A percentile compares a stretch with the other conserved stretches of the same genome.
phyloP scores from a whole-genome alignment of 371 early-diverging fungal genomes.

The Mortierella sp. region DNA sequence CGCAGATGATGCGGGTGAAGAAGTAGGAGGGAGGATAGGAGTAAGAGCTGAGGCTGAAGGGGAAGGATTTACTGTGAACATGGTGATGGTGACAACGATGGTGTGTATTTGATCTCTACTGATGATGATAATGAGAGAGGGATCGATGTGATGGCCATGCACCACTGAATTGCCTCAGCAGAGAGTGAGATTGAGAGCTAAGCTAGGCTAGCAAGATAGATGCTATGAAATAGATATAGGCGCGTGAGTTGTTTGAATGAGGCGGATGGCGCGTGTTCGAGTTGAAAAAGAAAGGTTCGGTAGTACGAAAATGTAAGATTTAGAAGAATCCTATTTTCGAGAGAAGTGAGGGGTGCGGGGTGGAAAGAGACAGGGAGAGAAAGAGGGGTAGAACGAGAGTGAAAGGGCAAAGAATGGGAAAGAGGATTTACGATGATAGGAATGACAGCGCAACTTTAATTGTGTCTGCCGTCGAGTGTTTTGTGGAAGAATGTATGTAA shows the following conservation, averaged over 20 bases:
- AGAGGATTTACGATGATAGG: background rate
- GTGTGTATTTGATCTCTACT: background rate
- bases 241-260: background rate
- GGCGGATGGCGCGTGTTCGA: background rate
- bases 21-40: constrained; percentile 1
- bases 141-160: constrained; percentile 3
- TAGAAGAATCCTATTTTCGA: background rate
- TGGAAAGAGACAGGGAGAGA: background rate
- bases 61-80: background rate
- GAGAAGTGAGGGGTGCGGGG: background rate
- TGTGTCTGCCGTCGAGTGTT: too few relatives aligned
- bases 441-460: too few relatives aligned
- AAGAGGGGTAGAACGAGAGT: background rate
- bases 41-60: background rate
- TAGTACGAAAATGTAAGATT: background rate
- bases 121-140: background rate
- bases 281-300: background rate
- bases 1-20: background rate
- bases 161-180: background rate
- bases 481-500: too few relatives aligned
- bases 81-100: background rate
- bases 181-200: background rate
- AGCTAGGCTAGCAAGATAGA: background rate
- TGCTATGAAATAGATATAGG: background rate
- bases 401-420: background rate